A percentile compares a stretch with the other conserved stretches of the same genome.
These are phyloP conservation scores for Chaetomium fimeti DNA, from an alignment of 495 filamentous ascomycete genomes.

Conservation along the genomic window DNA sequence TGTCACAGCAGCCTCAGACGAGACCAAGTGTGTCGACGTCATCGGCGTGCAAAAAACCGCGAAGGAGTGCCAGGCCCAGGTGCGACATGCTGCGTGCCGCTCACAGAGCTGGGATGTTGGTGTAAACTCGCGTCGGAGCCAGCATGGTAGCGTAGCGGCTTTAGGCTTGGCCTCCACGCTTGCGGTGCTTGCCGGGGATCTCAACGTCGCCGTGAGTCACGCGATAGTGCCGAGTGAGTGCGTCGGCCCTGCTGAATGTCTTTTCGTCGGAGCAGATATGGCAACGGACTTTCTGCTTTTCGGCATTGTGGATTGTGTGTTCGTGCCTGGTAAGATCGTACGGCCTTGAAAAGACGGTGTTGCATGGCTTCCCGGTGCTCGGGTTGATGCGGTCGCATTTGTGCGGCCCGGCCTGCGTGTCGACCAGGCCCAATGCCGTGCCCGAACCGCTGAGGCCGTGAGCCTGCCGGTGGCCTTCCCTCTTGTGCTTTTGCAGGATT, in stretches of 20 bases:
- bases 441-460: conserved; percentile 38
- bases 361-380: conserved; percentile 93
- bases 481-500: conserved; percentile 92
- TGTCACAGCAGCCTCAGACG: conserved; percentile 16
- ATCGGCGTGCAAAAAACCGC: conserved; percentile 25
- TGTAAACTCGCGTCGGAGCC: neutral
- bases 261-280: conserved; percentile 95
- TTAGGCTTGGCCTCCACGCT: conserved; percentile 32
- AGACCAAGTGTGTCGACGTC: conserved; percentile 24
- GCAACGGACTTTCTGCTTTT: conserved; percentile 94
- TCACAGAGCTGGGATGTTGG: neutral
- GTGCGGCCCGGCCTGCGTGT: conserved; percentile 38
- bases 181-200: conserved; percentile 65
- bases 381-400: conserved; percentile 82
- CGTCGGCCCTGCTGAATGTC: conserved; percentile 91
- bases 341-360: conserved; percentile 91
- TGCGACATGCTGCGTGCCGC: neutral
- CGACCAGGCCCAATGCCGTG: conserved; percentile 31
- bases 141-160: neutral
- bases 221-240: conserved; percentile 84
- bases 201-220: conserved; percentile 86
- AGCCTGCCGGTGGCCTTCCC: conserved; percentile 80
- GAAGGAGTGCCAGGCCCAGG: neutral
- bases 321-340: conserved; percentile 98
- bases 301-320: conserved; percentile 93